These are phyloP conservation scores for Suillus plorans DNA, from an alignment of 768 basidiomycete species.

Conservation along the genomic window DNA sequence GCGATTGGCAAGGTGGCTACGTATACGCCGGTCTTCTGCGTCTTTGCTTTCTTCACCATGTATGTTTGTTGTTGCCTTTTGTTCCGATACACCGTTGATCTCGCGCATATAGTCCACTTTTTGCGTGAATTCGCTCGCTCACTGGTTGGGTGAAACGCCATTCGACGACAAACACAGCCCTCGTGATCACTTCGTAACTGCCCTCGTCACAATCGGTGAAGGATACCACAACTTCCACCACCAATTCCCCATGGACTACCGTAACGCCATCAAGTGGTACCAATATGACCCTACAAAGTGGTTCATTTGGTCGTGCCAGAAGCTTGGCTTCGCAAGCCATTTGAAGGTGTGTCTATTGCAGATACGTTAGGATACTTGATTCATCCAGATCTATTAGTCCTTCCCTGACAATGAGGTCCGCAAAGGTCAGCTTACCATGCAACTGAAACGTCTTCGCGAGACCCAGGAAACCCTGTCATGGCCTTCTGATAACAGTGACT, in stretches of 20 bases:
- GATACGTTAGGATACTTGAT: neutral
- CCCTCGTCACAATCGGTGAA: conserved; percentile 89
- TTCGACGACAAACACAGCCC: conserved; percentile 97
- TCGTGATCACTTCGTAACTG: conserved; percentile 85
- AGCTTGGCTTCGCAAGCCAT: conserved; percentile 54
- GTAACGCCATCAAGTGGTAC: conserved; percentile 89
- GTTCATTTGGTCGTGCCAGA: conserved; percentile 59
- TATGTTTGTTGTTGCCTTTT: conserved; percentile 36
- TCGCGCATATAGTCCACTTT: conserved; percentile 72
- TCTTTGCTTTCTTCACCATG: conserved; percentile 85
- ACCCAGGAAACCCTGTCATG: conserved; percentile 76
- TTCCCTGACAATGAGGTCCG: conserved; percentile 73
- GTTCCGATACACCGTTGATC: neutral
- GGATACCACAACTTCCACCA: conserved; percentile 99
- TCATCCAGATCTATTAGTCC: conserved; percentile 18
- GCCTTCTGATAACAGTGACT: conserved; percentile 73
- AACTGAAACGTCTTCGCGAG: conserved; percentile 81
- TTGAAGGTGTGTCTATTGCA: conserved; percentile 41
- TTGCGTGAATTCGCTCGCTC: conserved; percentile 95
- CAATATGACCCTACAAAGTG: conserved; percentile 95
- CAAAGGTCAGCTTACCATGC: conserved; percentile 94
- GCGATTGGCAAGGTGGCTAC: conserved; percentile 83
- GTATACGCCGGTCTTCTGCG: conserved; percentile 81
- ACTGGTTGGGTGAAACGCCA: conserved; percentile 91
- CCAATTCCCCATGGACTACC: conserved; percentile 95